These are phyloP conservation scores for Holtermanniella nyarrowii DNA, from an alignment of 768 basidiomycete genomes.

Conservation along the genomic window DNA sequence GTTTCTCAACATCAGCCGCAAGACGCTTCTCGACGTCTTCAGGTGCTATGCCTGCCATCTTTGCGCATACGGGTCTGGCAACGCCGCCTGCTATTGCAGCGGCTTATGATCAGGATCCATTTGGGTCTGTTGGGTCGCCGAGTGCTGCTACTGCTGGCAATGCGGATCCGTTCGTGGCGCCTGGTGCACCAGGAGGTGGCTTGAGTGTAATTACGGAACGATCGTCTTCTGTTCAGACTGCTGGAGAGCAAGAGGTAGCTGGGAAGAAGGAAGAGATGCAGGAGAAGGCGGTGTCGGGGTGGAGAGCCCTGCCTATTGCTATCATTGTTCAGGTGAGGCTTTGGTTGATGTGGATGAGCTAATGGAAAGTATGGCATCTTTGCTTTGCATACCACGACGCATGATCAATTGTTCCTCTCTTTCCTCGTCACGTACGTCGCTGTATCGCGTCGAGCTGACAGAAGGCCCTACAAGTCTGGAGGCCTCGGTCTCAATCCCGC, in stretches of 20 bases:
- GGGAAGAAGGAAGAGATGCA: constrained; percentile 5
- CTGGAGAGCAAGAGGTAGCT: constrained; percentile 6
- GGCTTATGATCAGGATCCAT: constrained; percentile 25
- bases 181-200: constrained; percentile 11
- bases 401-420: constrained; percentile 82
- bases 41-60: constrained; percentile 58
- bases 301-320: constrained; percentile 65
- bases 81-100: constrained; percentile 57
- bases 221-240: constrained; percentile 1
- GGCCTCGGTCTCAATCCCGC: constrained; percentile 83
- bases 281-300: constrained; percentile 57
- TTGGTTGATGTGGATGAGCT: constrained; percentile 1
- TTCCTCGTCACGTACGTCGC: constrained; percentile 72
- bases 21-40: constrained; percentile 34
- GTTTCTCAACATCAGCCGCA: constrained; percentile 22
- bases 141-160: constrained; percentile 4
- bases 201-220: constrained; percentile 33
- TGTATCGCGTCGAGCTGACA: constrained; percentile 2
- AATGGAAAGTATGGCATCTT: constrained; percentile 58
- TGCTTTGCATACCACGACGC: constrained; percentile 70
- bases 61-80: constrained; percentile 70
- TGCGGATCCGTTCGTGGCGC: constrained; percentile 21
- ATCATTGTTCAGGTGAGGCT: constrained; percentile 61
- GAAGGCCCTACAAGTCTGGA: constrained; percentile 68
- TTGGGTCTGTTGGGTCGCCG: constrained; percentile 1